Conservation (phyloP, 2,329 filamentous ascomycete species). For the Claviceps quebecensis region DNA sequence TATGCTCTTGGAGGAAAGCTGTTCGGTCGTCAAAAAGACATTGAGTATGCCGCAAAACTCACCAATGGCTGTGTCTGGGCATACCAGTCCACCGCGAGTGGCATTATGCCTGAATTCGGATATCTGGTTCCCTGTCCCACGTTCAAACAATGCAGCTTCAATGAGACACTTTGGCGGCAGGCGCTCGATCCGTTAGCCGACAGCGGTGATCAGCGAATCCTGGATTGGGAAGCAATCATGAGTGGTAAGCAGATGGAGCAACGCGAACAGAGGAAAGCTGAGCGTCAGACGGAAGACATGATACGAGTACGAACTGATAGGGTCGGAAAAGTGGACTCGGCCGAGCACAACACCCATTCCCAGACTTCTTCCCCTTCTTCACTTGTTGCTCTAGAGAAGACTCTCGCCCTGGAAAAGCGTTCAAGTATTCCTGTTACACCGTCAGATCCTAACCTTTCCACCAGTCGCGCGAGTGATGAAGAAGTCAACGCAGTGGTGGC, state of each 20-base stretch:
- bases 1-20: constrained; percentile 47
- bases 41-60: constrained; percentile 32
- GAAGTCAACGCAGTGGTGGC: background rate
- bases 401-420: background rate
- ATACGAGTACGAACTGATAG: background rate
- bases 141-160: constrained; percentile 35
- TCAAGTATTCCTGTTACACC: background rate
- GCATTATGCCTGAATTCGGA: constrained; percentile 49
- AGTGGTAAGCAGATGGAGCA: background rate
- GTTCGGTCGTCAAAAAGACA: constrained; percentile 31
- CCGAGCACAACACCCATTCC: too few species aligned
- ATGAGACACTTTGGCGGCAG: constrained; percentile 33
- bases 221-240: background rate
- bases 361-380: too few species aligned
- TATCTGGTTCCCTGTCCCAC: constrained; percentile 31
- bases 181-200: constrained; percentile 30
- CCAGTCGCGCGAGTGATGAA: background rate
- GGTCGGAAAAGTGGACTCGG: too few species aligned
- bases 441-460: background rate
- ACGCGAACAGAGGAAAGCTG: background rate
- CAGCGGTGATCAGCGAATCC: constrained; percentile 29
- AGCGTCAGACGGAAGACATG: background rate
- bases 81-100: constrained; percentile 35
- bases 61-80: constrained; percentile 43
- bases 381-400: background rate